Conservation (phyloP, 306 rosid species). For the Medicago truncatula region MtrunA17r5.0-ANR NC_053049.1:35508501-35509000, state of each 20-base stretch:
- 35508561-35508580: neutral
- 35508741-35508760: too few relatives aligned
- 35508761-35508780: too few relatives aligned
- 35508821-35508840: neutral
- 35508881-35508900: slow-evolving; percentile 91
- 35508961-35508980: slow-evolving; percentile 64
- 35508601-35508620: too few relatives aligned
- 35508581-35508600: too few relatives aligned
- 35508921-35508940: slow-evolving; percentile 89
- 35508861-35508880: slow-evolving; percentile 94
- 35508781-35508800: too few relatives aligned
- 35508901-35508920: slow-evolving; percentile 79
- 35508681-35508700: too few relatives aligned
- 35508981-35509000: slow-evolving; percentile 34
- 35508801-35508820: too few relatives aligned
- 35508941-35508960: slow-evolving; percentile 93
- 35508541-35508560: neutral
- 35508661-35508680: too few relatives aligned
- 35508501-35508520: slow-evolving; percentile 11
- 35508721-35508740: too few relatives aligned
- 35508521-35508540: neutral
- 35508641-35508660: too few relatives aligned
- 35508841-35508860: slow-evolving; percentile 19
- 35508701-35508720: too few relatives aligned
- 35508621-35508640: too few relatives aligned